Base-by-base conservation (phyloP, 73 alveolate species). In the Halteria grandinella region DNA sequence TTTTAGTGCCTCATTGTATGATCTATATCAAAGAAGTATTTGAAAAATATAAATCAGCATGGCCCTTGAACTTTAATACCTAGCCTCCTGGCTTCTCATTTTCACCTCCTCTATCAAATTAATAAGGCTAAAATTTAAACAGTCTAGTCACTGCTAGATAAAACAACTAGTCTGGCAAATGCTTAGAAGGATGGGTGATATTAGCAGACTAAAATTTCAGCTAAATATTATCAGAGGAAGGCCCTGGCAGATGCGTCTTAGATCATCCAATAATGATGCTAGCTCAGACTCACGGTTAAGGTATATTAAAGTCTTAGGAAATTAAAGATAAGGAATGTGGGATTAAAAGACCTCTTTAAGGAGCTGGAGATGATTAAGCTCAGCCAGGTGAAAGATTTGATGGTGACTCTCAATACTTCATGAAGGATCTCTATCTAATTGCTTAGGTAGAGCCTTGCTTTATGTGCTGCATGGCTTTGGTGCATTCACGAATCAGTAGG, bases 381-480 rank as follows among this genome's bases (percentile, higher is more conserved):
- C 57, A 40, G 29, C 40, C 24, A 31, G 51, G 53, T 37, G 28
- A 59, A n/a, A n/a, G n/a, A n/a, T n/a, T n/a, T n/a, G n/a, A n/a
- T n/a, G n/a, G n/a, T 62, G 71, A 53, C 36, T 27, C 59, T 25
- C 92, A 91, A 71, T 91, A 91, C 75, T 84, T 69, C 62, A 71
- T 91, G 69, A 92, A 83, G 49, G 90, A 87, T 44, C 79, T 84
- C 45, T 83, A 60, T 77, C 55, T 88, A 4, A 39, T 91, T 39
- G 41, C 70, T 31, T 63, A 40, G 28, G 77, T 58, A 20, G 96
- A 91, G 79, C 97, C 97, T 64, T 91, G 97, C 47, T 69, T 89
- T 51, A 91, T 91, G 97, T 91, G 97, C 62, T 75, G 93, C 0
- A 91, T 91, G 97, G 95, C 94, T 39, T 80, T 85, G 50, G 80